Evolutionary conservation across 2,329 filamentous ascomycete genomes (phyloP), one percentile per base, ranked within the genome.

Genomic region (Chaetomium olivaceum): DNA sequence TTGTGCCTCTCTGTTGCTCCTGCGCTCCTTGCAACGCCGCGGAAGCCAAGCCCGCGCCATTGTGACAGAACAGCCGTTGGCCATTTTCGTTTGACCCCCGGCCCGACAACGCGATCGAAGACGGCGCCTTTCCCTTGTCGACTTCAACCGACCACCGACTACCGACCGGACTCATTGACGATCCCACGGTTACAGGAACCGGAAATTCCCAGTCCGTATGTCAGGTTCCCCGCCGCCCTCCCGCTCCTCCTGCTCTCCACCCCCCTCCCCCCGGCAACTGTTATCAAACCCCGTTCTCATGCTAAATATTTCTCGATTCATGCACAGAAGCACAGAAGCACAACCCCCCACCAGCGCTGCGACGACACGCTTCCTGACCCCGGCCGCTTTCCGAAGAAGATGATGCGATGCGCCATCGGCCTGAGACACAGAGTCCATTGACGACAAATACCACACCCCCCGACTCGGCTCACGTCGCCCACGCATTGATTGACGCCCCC

Each of bases 341-440:
- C 54, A 33, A 50, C 62, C 51, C 33, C 61, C 55, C 59, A 36
- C 65, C 62, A 58, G 58, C 62, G 58, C 66, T 67, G 63, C 69
- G 67, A 68, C 68, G 57, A 27, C 8, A 61, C 51, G 61, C 62
- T 33, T 55, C 48, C 61, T 58, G 39, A 63, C 61, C 69, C 65
- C 64, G 46, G 58, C 63, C 55, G 23, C 33, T 54, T 54, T 39
- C 62, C 71, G 66, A 68, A 70, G 73, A 76, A 73, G 76, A 80
- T 76, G 77, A 80, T 80, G 78, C 78, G 75, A 78, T 76, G 73
- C 75, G 72, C 69, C 72, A 74, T 74, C 72, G 73, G 71, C 72
- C 73, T 77, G 75, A 79, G 75, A 76, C 77, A 77, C 70, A 74
- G 73, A 76, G 75, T 75, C 76, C 74, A 77, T 73, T 79, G 75